These are phyloP conservation scores for Sodiomyces alkalinus DNA, from an alignment of 2,329 filamentous ascomycete species.

Conservation along the genomic window DNA sequence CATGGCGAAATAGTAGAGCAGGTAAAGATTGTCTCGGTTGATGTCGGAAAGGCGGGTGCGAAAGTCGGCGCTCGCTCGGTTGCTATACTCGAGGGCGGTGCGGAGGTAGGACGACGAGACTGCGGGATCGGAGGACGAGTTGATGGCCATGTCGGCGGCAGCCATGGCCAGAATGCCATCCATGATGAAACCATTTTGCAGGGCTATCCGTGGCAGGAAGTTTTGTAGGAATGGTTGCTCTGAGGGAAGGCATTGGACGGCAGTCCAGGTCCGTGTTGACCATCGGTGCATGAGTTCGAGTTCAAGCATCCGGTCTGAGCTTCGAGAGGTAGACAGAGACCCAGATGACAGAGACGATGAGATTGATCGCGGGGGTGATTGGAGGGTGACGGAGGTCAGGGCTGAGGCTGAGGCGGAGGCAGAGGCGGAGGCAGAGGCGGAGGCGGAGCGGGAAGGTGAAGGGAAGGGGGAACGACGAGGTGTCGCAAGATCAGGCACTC, in stretches of 20 bases:
- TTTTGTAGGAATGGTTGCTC: slow-evolving; percentile 18
- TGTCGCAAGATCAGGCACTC: no score
- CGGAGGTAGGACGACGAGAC: slow-evolving; percentile 1
- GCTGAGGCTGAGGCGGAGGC: not conserved
- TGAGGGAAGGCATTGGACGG: slow-evolving; percentile 20
- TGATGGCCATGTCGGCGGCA: not conserved
- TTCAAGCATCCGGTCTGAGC: slow-evolving; percentile 14
- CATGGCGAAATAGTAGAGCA: slow-evolving; percentile 6
- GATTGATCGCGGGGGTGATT: no score
- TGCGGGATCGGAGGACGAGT: not conserved
- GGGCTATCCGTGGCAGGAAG: slow-evolving; percentile 16
- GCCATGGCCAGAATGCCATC: slow-evolving; percentile 14
- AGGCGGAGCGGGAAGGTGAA: not conserved
- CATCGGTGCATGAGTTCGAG: slow-evolving; percentile 37
- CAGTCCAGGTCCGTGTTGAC: slow-evolving; percentile 27
- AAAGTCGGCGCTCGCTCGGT: slow-evolving; percentile 4
- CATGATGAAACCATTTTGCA: slow-evolving; percentile 21
- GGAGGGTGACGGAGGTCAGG: no score
- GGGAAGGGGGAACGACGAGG: not conserved
- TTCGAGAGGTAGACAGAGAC: not conserved
- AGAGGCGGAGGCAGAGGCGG: not conserved
- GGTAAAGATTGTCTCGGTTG: slow-evolving; percentile 11
- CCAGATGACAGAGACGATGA: no score
- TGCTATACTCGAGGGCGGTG: slow-evolving; percentile 3
- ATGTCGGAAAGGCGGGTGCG: slow-evolving; percentile 10